Conservation (phyloP, 305 asterid species). For the Coffea humblotiana region DNA sequence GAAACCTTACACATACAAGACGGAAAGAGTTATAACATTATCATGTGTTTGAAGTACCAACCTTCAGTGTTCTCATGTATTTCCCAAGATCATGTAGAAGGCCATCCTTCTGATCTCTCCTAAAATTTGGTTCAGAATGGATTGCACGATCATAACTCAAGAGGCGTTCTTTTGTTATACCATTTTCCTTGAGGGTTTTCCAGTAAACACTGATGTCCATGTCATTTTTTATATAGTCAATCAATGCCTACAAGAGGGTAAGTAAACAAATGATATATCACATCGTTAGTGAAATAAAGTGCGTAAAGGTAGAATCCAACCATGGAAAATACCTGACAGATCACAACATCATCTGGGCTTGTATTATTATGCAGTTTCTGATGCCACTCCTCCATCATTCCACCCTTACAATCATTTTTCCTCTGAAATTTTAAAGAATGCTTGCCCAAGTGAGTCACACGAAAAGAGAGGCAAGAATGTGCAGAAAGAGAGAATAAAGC, state of each 20-base stretch:
- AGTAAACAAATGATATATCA: constrained; percentile 2
- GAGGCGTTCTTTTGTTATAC: constrained; percentile 95
- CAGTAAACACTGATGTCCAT: constrained; percentile 82
- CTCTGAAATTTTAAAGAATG: constrained; percentile 51
- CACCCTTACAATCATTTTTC: constrained; percentile 91
- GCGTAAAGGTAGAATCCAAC: background rate
- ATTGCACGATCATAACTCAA: constrained; percentile 97
- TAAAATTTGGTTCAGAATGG: constrained; percentile 83
- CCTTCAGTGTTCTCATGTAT: constrained; percentile 96
- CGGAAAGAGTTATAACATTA: background rate
- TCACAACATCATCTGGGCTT: constrained; percentile 97
- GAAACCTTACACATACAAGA: constrained; percentile 3
- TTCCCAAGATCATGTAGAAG: constrained; percentile 90
- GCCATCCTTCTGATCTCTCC: constrained; percentile 80
- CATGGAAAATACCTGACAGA: constrained; percentile 80
- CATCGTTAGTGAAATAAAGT: background rate
- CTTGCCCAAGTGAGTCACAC: background rate
- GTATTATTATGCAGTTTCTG: constrained; percentile 98
- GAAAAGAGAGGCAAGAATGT: background rate
- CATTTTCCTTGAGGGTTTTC: constrained; percentile 91
- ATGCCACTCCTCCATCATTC: constrained; percentile 99
- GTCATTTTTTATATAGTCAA: constrained; percentile 82
- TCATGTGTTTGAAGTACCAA: constrained; percentile 29
- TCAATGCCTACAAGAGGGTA: constrained; percentile 64
- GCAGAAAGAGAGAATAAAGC: constrained; percentile 10